Evolutionary conservation across 306 rosid species (phyloP).

Genomic region (Casuarina cunninghamiana): DNA sequence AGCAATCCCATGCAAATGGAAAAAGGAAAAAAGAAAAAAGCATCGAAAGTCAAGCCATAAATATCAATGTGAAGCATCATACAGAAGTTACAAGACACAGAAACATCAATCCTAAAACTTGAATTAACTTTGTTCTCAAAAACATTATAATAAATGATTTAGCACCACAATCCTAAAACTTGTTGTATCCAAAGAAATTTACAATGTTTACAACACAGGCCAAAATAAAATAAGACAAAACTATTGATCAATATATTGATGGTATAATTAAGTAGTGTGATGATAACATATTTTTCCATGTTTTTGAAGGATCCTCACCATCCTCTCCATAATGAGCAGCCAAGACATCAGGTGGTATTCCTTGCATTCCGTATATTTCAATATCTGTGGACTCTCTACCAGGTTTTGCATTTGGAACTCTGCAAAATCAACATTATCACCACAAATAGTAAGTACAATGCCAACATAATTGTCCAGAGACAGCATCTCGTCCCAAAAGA

Average conservation of each 20-base stretch:
- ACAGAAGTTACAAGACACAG: background rate
- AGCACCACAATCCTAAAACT: background rate
- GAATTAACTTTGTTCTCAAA: too few relatives aligned
- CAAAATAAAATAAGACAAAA: background rate
- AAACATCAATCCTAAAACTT: background rate
- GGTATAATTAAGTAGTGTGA: background rate
- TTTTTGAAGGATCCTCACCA: constrained; percentile 42
- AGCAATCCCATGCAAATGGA: background rate
- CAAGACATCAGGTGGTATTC: constrained; percentile 87
- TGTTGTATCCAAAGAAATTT: too few relatives aligned
- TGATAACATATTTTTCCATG: background rate
- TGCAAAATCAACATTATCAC: constrained; percentile 23
- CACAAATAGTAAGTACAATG: background rate
- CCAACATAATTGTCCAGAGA: background rate
- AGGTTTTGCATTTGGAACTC: constrained; percentile 96
- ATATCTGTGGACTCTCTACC: constrained; percentile 90
- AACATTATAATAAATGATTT: background rate
- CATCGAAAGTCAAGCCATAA: background rate
- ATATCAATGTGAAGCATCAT: background rate
- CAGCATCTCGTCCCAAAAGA: constrained; percentile 3
- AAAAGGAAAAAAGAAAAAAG: background rate
- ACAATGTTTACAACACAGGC: background rate
- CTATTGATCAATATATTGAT: background rate
- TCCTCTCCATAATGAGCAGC: constrained; percentile 98
- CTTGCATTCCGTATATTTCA: constrained; percentile 99